Percentiles rank a stretch among this genome's conserved stretches.
phyloP scores from a whole-genome alignment of 306 rosid genomes.

The Bauhinia variegata region DNA sequence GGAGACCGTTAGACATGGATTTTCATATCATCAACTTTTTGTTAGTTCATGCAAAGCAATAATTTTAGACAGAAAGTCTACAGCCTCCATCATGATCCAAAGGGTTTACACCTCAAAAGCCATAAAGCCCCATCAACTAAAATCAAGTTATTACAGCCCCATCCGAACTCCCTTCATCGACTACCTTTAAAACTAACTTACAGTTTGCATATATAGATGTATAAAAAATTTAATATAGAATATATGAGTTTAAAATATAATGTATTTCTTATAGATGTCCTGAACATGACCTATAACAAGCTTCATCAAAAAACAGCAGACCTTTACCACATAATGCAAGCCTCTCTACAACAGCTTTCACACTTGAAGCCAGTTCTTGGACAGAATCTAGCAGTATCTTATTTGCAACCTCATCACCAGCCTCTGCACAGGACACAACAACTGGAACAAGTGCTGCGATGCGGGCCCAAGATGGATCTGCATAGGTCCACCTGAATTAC shows the following conservation, averaged over 20 bases:
- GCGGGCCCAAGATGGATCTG: conserved; percentile 96
- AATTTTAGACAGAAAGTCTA: too few species aligned
- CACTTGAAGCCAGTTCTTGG: conserved; percentile 78
- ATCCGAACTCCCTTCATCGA: too few species aligned
- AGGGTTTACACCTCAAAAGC: too few species aligned
- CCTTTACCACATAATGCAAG: conserved; percentile 86
- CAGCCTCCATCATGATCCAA: too few species aligned
- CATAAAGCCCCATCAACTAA: too few species aligned
- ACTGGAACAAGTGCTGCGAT: conserved; percentile 92
- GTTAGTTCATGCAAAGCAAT: too few species aligned
- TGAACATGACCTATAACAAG: background rate
- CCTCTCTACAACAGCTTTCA: conserved; percentile 89
- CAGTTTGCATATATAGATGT: too few species aligned
- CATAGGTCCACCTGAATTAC: conserved; percentile 88
- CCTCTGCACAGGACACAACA: conserved; percentile 85
- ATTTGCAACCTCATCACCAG: conserved; percentile 84
- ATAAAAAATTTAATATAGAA: too few species aligned
- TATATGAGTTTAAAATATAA: too few species aligned
- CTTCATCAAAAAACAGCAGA: conserved; percentile 28
- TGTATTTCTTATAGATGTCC: too few species aligned
- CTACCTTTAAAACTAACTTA: too few species aligned
- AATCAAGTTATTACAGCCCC: too few species aligned
- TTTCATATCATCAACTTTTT: background rate
- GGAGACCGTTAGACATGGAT: conserved; percentile 2
- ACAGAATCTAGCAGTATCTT: conserved; percentile 76